These are phyloP conservation scores for Juglanconis juglandina DNA, from an alignment of 2,329 filamentous ascomycete genomes.

Conservation along the genomic window DNA sequence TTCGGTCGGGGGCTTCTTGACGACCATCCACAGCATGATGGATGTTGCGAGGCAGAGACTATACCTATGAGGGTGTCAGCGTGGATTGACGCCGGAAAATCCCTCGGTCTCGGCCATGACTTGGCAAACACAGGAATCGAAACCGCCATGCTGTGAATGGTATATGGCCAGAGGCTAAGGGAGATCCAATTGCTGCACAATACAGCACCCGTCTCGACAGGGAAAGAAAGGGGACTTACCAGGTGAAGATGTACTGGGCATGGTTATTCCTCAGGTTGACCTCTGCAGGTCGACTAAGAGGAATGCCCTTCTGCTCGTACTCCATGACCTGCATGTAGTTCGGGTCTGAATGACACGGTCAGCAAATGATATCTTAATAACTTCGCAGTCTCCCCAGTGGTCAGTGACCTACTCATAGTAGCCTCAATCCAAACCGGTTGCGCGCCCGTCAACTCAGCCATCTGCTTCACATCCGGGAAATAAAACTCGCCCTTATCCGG, in stretches of 20 bases:
- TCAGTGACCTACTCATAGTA: slow-evolving; percentile 70
- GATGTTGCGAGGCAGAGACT: slow-evolving; percentile 79
- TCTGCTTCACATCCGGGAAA: slow-evolving; percentile 89
- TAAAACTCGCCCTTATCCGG: slow-evolving; percentile 85
- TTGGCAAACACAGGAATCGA: not conserved
- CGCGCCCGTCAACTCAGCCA: slow-evolving; percentile 78
- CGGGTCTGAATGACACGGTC: slow-evolving; percentile 53
- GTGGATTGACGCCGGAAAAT: not conserved
- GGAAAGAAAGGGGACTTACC: slow-evolving; percentile 55
- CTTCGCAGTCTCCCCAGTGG: not conserved
- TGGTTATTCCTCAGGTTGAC: slow-evolving; percentile 96
- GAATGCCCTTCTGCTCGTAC: slow-evolving; percentile 75
- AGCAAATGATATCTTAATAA: slow-evolving; percentile 10
- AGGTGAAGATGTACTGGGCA: slow-evolving; percentile 97
- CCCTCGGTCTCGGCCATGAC: not conserved
- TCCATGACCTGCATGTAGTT: slow-evolving; percentile 75
- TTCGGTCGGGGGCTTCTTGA: slow-evolving; percentile 79
- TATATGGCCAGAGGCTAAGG: not conserved
- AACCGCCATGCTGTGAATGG: not conserved
- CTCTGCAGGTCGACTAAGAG: slow-evolving; percentile 82
- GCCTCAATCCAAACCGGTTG: slow-evolving; percentile 94
- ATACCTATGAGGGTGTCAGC: slow-evolving; percentile 59
- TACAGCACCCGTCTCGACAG: not conserved
- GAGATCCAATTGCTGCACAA: not conserved
- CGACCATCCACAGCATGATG: slow-evolving; percentile 94